These are phyloP conservation scores for Lathyrus oleraceus DNA, from an alignment of 306 rosid genomes.

Conservation along the genomic window DNA sequence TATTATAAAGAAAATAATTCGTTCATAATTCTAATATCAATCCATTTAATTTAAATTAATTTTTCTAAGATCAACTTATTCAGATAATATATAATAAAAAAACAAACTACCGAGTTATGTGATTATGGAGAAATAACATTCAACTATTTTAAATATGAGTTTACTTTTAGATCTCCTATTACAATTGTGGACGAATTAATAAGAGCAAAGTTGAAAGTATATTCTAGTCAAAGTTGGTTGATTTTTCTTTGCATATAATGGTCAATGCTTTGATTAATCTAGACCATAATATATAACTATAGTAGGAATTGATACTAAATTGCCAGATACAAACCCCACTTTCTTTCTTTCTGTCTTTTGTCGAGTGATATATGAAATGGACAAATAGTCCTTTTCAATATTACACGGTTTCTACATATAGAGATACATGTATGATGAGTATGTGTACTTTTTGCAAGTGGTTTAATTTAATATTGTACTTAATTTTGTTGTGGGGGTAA, in stretches of 20 bases:
- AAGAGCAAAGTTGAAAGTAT: not conserved
- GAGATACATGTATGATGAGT: slow-evolving; percentile 3
- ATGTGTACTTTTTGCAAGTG: slow-evolving; percentile 1
- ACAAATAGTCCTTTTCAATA: slow-evolving; percentile 5
- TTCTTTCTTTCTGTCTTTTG: not conserved
- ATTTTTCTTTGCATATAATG: slow-evolving; percentile 36
- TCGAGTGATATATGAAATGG: not conserved
- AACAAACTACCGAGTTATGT: too few relatives aligned
- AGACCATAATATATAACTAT: not conserved
- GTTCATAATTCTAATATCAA: too few relatives aligned
- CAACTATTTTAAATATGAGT: too few relatives aligned
- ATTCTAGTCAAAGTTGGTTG: slow-evolving; percentile 29
- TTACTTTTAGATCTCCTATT: too few relatives aligned
- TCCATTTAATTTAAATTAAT: too few relatives aligned
- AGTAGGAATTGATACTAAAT: slow-evolving; percentile 11
- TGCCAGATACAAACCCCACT: not conserved
- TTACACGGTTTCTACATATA: slow-evolving; percentile 3
- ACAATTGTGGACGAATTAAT: not conserved
- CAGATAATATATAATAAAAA: too few relatives aligned
- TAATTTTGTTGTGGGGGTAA: slow-evolving; percentile 1
- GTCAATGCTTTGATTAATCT: slow-evolving; percentile 30
- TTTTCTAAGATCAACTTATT: too few relatives aligned
- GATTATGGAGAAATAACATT: too few relatives aligned
- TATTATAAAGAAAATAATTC: too few relatives aligned
- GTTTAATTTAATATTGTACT: not conserved